Evolutionary conservation across 2,329 filamentous ascomycete genomes (phyloP).

Genomic region (Pseudocercospora eumusae): DNA sequence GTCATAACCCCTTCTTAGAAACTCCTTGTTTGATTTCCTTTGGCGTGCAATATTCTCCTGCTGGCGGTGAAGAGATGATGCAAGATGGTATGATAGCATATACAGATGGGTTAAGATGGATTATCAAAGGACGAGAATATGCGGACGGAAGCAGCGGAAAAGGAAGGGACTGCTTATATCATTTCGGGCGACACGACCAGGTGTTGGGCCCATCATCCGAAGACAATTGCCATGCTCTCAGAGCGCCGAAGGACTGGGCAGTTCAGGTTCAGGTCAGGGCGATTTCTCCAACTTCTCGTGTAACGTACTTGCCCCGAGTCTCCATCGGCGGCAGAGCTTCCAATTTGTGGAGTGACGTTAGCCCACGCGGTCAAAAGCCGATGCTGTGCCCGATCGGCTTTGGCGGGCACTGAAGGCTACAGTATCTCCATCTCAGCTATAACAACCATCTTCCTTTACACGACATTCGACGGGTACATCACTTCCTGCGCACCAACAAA

Average conservation of each 20-base stretch:
- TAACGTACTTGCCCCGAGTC: background rate
- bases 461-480: slow-evolving; percentile 54
- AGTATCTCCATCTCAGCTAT: too few relatives aligned
- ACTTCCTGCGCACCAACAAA: slow-evolving; percentile 53
- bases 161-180: slow-evolving; percentile 11
- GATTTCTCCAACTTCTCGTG: slow-evolving; percentile 6
- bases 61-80: too few relatives aligned
- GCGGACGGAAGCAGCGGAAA: background rate
- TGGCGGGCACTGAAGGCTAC: too few relatives aligned
- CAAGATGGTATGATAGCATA: too few relatives aligned
- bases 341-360: slow-evolving; percentile 8
- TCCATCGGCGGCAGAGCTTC: slow-evolving; percentile 5
- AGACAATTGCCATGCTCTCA: background rate
- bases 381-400: background rate
- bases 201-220: slow-evolving; percentile 5
- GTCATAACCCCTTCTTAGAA: slow-evolving; percentile 6
- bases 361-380: background rate
- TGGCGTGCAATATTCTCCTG: background rate
- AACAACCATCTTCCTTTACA: too few relatives aligned
- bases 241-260: background rate
- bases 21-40: background rate
- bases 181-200: slow-evolving; percentile 13
- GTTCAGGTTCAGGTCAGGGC: too few relatives aligned
- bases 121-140: background rate
- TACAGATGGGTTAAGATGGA: too few relatives aligned